A percentile compares a stretch with the other conserved stretches of the same genome.
Evolutionary conservation across 108 stramenopile genomes (phyloP).

Genomic region (Conticribra guillardii): DNA sequence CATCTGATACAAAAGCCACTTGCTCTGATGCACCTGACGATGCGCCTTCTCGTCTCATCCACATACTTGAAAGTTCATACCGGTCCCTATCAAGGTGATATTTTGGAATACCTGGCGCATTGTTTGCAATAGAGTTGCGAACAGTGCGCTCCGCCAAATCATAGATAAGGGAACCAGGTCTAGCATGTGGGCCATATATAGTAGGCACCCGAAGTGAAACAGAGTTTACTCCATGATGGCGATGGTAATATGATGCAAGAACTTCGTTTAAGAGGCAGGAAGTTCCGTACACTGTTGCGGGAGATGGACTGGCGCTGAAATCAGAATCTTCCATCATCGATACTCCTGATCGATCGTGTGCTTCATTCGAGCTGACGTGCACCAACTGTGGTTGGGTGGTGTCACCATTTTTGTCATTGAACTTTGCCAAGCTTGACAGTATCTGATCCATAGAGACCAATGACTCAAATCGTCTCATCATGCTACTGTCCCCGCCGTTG

Average conservation of each 20-base stretch:
- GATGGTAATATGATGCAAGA: slow-evolving; percentile 50
- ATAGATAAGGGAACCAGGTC: slow-evolving; percentile 45
- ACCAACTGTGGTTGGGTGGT: slow-evolving; percentile 36
- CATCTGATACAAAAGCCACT: slow-evolving; percentile 36
- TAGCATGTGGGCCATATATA: slow-evolving; percentile 37
- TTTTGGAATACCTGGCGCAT: slow-evolving; percentile 26
- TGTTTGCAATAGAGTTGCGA: slow-evolving; percentile 30
- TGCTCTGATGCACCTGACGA: slow-evolving; percentile 31
- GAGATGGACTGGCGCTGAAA: not conserved
- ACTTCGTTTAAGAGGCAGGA: slow-evolving; percentile 45
- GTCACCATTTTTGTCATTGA: not conserved
- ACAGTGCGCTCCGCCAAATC: slow-evolving; percentile 48
- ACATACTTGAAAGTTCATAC: slow-evolving; percentile 30
- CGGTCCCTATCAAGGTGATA: slow-evolving; percentile 37
- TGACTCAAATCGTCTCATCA: slow-evolving; percentile 55
- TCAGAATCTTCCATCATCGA: not conserved
- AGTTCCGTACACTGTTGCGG: slow-evolving; percentile 46
- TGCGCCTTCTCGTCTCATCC: slow-evolving; percentile 34
- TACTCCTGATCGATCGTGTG: slow-evolving; percentile 41
- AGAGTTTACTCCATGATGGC: slow-evolving; percentile 45
- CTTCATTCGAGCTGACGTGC: slow-evolving; percentile 48
- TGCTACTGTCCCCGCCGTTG: slow-evolving; percentile 26
- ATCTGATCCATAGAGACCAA: slow-evolving; percentile 54
- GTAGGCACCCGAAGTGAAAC: slow-evolving; percentile 44
- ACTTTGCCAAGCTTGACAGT: slow-evolving; percentile 25